phyloP scores from a whole-genome alignment of 805 yeast species.

The Maudiozyma turicensis region DNA sequence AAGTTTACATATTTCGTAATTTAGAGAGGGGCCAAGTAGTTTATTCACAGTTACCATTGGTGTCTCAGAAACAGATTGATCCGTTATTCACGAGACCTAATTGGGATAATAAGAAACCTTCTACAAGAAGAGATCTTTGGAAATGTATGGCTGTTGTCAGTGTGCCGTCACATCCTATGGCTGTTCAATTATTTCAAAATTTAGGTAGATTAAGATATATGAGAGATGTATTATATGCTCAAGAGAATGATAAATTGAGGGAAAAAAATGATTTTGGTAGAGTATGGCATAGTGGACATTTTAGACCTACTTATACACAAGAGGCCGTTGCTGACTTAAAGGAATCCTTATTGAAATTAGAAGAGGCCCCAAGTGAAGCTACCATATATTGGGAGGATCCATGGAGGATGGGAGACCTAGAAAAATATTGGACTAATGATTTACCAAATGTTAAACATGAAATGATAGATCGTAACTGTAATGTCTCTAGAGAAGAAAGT shows the following conservation, averaged over 20 bases:
- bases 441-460: constrained; percentile 45
- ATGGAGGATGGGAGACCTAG: constrained; percentile 76
- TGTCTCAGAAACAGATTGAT: constrained; percentile 41
- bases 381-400: constrained; percentile 72
- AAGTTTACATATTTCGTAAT: constrained; percentile 74
- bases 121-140: constrained; percentile 80
- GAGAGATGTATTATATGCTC: constrained; percentile 53
- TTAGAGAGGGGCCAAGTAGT: constrained; percentile 82
- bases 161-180: constrained; percentile 48
- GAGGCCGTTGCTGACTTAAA: constrained; percentile 81
- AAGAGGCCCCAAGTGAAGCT: constrained; percentile 27
- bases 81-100: constrained; percentile 61
- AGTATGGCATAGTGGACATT: constrained; percentile 81
- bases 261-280: constrained; percentile 67
- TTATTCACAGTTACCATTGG: constrained; percentile 68
- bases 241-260: constrained; percentile 58
- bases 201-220: constrained; percentile 63
- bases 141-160: constrained; percentile 79
- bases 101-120: constrained; percentile 81
- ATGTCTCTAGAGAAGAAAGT: constrained; percentile 57
- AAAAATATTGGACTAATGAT: constrained; percentile 54
- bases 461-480: constrained; percentile 39
- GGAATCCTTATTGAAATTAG: constrained; percentile 21
- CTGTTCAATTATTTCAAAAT: constrained; percentile 65
- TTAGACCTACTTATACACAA: constrained; percentile 81